Base-by-base conservation (phyloP, 208 protist genomes). In the Trypanosoma scelopori region DNA sequence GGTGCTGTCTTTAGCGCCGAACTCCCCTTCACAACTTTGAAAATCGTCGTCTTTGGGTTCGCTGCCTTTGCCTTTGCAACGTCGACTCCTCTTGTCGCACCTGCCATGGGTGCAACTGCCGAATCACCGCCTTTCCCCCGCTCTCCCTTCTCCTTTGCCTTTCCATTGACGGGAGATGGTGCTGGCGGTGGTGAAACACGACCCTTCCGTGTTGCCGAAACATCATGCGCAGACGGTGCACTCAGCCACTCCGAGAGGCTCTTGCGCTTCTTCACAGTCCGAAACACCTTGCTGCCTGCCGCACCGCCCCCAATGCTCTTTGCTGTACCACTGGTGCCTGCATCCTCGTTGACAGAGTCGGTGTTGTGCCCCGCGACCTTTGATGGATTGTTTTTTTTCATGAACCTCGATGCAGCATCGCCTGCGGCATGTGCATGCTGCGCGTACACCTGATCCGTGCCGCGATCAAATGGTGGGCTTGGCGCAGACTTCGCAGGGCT, bases 171-270 rank as follows among this genome's bases (percentile, higher is more conserved):
- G 23, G 70, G 57, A 13, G 68, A 28, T 3, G 41, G 39, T 27
- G 53, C 23, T n/a, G 69, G 48, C 46, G 73, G 48, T 50, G 73
- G 3, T 27, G 67, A 53, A 13, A 67, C 69, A 42, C 69, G 60
- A 23, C 74, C 68, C 35, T 68, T 73, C 20, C 47, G 27, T 12
- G 65, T 42, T 59, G 49, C 32, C n/a, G 7, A 47, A 43, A 45
- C 81, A 55, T 48, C 65, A 65, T 22, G 69, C 15, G 48, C 71
- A 32, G 76, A 64, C 23, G 89, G 89, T 16, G 78, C 75, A 74
- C 76, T 84, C 30, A 95, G 75, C 87, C 89, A 95, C 27, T 88
- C 89, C 0, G 85, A 89, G 9, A 95, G 76, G 57, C 56, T 74
- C 47, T 88, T 59, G 7, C 43, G 51, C 37, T 55, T 62, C n/a